These are phyloP conservation scores for Barnettozyma vustinii DNA, from an alignment of 805 yeast genomes.

Conservation along the genomic window DNA sequence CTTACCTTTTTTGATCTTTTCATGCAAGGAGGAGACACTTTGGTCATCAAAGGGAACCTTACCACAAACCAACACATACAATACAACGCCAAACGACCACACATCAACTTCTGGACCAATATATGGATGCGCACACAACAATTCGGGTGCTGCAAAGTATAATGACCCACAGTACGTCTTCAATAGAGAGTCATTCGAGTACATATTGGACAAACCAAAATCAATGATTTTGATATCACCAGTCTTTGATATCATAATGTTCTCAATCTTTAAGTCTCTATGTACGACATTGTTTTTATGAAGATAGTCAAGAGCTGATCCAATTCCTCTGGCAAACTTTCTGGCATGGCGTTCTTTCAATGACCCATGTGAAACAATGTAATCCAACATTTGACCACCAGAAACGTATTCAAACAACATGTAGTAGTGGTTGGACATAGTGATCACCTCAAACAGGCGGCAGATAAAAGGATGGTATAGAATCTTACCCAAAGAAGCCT, in stretches of 20 bases:
- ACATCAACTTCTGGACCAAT: slow-evolving; percentile 96
- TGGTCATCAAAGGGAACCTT: slow-evolving; percentile 98
- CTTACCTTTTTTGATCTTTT: slow-evolving; percentile 85
- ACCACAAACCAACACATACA: slow-evolving; percentile 94
- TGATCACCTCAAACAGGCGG: slow-evolving; percentile 85
- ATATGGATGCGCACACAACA: slow-evolving; percentile 87
- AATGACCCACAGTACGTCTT: slow-evolving; percentile 96
- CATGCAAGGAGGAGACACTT: slow-evolving; percentile 85
- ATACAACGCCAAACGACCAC: slow-evolving; percentile 97
- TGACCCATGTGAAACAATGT: slow-evolving; percentile 93
- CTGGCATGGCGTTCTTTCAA: slow-evolving; percentile 91
- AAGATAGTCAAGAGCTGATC: slow-evolving; percentile 87
- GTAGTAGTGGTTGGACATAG: slow-evolving; percentile 95
- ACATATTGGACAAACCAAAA: slow-evolving; percentile 90
- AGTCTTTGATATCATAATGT: slow-evolving; percentile 85
- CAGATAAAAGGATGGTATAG: slow-evolving; percentile 91
- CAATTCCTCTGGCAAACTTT: slow-evolving; percentile 91
- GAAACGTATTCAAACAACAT: slow-evolving; percentile 95
- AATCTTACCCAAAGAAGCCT: slow-evolving; percentile 88
- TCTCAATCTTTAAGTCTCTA: slow-evolving; percentile 93
- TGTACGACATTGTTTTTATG: slow-evolving; percentile 94
- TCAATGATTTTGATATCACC: slow-evolving; percentile 96
- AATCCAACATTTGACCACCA: slow-evolving; percentile 97
- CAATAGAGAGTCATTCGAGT: slow-evolving; percentile 61
- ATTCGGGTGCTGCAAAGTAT: slow-evolving; percentile 97